Evolutionary conservation across 2,329 filamentous ascomycete genomes (phyloP), one percentile per base, ranked within the genome.

Genomic region (Thelonectria olida): DNA sequence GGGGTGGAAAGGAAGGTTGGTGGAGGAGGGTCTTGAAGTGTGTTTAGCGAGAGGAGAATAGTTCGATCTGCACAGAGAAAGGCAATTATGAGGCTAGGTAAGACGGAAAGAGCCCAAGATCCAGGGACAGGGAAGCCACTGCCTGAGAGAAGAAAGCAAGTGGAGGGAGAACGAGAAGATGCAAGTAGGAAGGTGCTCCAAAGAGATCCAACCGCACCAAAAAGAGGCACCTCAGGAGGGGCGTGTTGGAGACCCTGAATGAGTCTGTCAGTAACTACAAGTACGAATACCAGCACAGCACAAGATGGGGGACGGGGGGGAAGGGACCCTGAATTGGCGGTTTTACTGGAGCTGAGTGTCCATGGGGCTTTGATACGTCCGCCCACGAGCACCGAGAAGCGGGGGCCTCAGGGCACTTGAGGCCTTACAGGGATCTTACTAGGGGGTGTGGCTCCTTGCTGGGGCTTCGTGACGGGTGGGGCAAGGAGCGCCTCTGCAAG

Each of bases 261-360:
- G 44, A 36, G 49, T 45, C 47, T 39, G 34, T n/a, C 34, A n/a
- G 34, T 38, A 31, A 7, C 27, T 31, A 31, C 27, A 20, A 4
- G 17, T 41, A n/a, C 38, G 17, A 17, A 9, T n/a, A n/a, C n/a
- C n/a, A n/a, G n/a, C n/a, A n/a, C n/a, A n/a, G n/a, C 17, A 7
- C 39, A 41, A 44, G 49, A 31, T 38, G 57, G 45, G 15, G 28
- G 45, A 54, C 27, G 27, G 51, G 58, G 57, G 58, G 47, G 44
- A 34, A 19, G 56, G 61, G 63, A 70, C 68, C 68, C 68, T 71
- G 68, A 69, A 70, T 70, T 71, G 68, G 54, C 59, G 65, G 64
- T 41, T 67, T 65, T 70, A 54, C 54, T 61, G 60, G 52, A 64
- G 62, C 58, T 58, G 59, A 60, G 54, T 53, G 49, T 50, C 28